Conservation (phyloP, 164 flowering plant genomes). For the Chimonanthus praecox region DNA sequence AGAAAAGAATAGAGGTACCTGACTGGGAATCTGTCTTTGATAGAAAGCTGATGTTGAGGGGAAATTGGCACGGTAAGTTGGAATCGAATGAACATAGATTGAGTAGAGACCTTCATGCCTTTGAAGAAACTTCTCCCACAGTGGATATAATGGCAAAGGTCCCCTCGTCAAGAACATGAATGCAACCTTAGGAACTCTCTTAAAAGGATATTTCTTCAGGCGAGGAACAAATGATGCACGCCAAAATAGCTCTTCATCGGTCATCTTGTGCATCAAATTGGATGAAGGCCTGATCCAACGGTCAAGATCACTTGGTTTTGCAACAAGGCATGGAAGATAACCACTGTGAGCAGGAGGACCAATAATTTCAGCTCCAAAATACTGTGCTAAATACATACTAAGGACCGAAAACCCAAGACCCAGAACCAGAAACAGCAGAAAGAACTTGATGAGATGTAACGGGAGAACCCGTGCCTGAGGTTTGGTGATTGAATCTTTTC, state of each 20-base stretch:
- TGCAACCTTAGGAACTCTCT: constrained; percentile 76
- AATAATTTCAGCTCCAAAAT: constrained; percentile 30
- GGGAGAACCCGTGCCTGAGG: constrained; percentile 41
- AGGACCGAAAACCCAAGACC: constrained; percentile 52
- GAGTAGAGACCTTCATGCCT: constrained; percentile 65
- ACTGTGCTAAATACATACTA: constrained; percentile 38
- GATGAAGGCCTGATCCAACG: constrained; percentile 65
- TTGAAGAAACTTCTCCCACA: constrained; percentile 84
- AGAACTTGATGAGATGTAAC: constrained; percentile 34
- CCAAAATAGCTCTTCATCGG: constrained; percentile 77
- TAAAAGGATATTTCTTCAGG: constrained; percentile 59
- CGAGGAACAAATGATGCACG: constrained; percentile 63
- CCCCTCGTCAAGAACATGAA: constrained; percentile 95
- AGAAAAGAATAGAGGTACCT: constrained; percentile 39
- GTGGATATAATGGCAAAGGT: constrained; percentile 77
- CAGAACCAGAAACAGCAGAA: constrained; percentile 39
- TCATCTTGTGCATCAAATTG: constrained; percentile 63
- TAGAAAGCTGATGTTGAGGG: constrained; percentile 62
- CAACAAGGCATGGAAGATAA: constrained; percentile 38
- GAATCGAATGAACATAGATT: constrained; percentile 71
- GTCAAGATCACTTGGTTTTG: constrained; percentile 25
- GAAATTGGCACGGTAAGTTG: constrained; percentile 43
- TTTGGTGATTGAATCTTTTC: constrained; percentile 31
- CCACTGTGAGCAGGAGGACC: constrained; percentile 16
- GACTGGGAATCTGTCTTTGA: constrained; percentile 72